Conservation (phyloP, 768 basidiomycete genomes). For the Gautieria morchelliformis region DNA sequence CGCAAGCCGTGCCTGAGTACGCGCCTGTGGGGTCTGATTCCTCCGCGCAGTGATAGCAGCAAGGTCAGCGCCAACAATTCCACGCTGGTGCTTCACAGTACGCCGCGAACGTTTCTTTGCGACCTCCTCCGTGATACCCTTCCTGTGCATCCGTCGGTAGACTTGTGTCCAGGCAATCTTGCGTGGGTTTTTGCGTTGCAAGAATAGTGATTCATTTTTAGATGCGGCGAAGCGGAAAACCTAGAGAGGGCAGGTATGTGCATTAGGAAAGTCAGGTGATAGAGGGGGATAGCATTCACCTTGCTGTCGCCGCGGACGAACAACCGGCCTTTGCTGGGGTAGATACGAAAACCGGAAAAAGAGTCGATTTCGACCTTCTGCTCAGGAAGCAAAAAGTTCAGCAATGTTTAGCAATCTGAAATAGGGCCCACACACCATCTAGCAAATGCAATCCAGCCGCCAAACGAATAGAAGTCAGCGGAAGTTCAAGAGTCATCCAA, state of each 20-base stretch:
- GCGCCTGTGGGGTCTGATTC: constrained; percentile 82
- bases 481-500: neutral
- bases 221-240: constrained; percentile 92
- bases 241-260: constrained; percentile 18
- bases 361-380: constrained; percentile 98
- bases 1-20: constrained; percentile 68
- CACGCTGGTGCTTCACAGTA: constrained; percentile 96
- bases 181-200: constrained; percentile 99
- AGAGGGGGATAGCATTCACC: constrained; percentile 33
- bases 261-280: neutral
- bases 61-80: constrained; percentile 95
- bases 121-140: constrained; percentile 98
- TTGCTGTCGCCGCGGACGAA: constrained; percentile 96
- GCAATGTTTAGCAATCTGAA: neutral
- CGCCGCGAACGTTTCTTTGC: constrained; percentile 97
- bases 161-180: constrained; percentile 97
- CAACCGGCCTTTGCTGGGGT: constrained; percentile 93
- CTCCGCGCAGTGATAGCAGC: constrained; percentile 84
- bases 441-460: neutral
- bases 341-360: constrained; percentile 96
- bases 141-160: constrained; percentile 98
- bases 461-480: neutral
- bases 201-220: constrained; percentile 94
- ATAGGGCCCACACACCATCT: neutral
- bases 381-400: constrained; percentile 10